phyloP scores from a whole-genome alignment of 2,329 filamentous ascomycete species.

The Arthrobotrys pseudoclavata region DNA sequence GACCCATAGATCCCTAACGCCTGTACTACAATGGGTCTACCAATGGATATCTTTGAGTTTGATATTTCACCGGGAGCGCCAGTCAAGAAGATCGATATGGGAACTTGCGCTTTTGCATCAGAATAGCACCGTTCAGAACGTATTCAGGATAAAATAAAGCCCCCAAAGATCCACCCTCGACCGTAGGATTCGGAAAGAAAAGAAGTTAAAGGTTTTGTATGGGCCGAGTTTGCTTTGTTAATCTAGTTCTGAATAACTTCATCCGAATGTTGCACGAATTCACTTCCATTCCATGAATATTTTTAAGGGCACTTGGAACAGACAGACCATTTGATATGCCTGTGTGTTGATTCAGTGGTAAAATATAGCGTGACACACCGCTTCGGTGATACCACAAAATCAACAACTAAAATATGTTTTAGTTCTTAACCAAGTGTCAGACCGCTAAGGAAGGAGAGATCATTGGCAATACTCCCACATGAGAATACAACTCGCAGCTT shows the following conservation, averaged over 20 bases:
- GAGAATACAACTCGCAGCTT: neutral
- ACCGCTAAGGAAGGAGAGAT: neutral
- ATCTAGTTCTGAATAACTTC: neutral
- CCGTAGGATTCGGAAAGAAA: neutral
- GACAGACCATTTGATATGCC: neutral
- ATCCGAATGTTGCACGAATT: neutral
- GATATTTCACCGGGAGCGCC: slow-evolving; percentile 80
- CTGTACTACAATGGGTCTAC: slow-evolving; percentile 87
- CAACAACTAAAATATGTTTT: neutral
- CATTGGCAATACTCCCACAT: neutral
- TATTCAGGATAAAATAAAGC: neutral
- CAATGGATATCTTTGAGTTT: slow-evolving; percentile 96
- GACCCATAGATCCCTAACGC: slow-evolving; percentile 78
- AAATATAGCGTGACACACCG: neutral
- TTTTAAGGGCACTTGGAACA: too few species aligned
- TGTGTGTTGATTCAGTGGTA: slow-evolving; percentile 9
- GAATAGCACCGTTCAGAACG: slow-evolving; percentile 64
- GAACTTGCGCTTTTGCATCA: slow-evolving; percentile 73
- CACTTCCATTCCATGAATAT: neutral
- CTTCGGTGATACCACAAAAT: slow-evolving; percentile 18
- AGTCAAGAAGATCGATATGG: slow-evolving; percentile 76
- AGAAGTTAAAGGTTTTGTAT: neutral
- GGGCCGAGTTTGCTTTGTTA: neutral
- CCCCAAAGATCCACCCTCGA: neutral
- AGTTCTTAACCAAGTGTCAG: neutral